Evolutionary conservation across 345 rosid genomes (phyloP).

Genomic region (Eucalyptus cladocalyx): DNA sequence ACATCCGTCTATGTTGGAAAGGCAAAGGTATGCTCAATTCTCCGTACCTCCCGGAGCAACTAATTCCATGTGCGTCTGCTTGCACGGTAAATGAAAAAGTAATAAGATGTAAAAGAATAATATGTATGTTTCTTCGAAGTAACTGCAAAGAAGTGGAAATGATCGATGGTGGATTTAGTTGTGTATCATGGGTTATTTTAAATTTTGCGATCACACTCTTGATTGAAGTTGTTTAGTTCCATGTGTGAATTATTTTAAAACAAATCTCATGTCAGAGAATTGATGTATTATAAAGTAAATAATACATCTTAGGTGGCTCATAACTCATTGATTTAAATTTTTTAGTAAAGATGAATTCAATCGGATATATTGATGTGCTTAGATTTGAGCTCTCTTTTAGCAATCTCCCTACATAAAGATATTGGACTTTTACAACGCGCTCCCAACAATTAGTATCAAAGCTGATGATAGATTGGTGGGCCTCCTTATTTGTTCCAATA

Average conservation of each 20-base stretch:
- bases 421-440: neutral
- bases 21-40: neutral
- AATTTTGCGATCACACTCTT: neutral
- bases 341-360: accelerated
- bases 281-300: neutral
- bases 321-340: neutral
- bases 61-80: neutral
- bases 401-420: neutral
- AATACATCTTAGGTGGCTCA: neutral
- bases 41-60: neutral
- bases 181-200: neutral
- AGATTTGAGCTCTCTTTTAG: neutral
- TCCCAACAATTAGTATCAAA: neutral
- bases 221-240: neutral
- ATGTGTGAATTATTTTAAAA: neutral
- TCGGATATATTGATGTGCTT: accelerated
- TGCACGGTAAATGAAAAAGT: neutral
- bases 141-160: neutral
- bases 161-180: neutral
- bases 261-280: neutral
- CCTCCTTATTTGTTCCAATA: neutral
- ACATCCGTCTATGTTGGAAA: neutral
- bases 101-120: neutral
- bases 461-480: neutral
- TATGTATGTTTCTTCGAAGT: neutral